Evolutionary conservation across 2,329 filamentous ascomycete species (phyloP).

Genomic region (Trichoderma atrobrunneum): DNA sequence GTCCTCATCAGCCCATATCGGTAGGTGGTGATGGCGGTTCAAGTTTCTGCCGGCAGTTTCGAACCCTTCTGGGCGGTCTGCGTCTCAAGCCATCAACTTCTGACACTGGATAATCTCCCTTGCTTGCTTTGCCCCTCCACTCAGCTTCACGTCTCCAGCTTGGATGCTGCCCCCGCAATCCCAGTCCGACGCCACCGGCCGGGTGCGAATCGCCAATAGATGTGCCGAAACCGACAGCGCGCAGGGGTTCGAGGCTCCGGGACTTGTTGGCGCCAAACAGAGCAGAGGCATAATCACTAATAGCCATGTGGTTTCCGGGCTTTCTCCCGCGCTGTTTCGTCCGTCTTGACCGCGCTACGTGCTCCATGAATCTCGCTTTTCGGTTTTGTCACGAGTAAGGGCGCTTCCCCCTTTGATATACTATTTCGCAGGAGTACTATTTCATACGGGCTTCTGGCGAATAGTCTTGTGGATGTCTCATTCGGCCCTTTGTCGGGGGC

Average conservation of each 20-base stretch:
- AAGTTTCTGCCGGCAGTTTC: not conserved
- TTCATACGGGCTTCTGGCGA: not conserved
- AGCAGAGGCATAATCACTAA: not conserved
- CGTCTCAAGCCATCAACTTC: not conserved
- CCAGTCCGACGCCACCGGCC: slow-evolving; percentile 2
- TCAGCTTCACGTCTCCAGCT: not conserved
- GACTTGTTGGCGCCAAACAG: not conserved
- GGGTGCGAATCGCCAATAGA: not conserved
- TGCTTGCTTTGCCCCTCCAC: not conserved
- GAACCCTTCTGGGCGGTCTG: not conserved
- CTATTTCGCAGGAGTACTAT: not conserved
- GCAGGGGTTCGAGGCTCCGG: not conserved
- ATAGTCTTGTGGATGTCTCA: slow-evolving; percentile 1
- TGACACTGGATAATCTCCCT: not conserved
- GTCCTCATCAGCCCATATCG: not conserved
- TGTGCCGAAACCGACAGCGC: not conserved
- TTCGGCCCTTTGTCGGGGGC: slow-evolving; percentile 18
- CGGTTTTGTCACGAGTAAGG: not conserved
- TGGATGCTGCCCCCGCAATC: not conserved
- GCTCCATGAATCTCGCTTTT: not conserved
- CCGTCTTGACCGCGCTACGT: not conserved
- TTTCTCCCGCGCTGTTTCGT: not conserved
- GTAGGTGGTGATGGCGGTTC: not conserved
- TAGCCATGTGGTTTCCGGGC: not conserved
- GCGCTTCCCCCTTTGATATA: not conserved